Evolutionary conservation across 2,329 filamentous ascomycete genomes (phyloP).

Genomic region (Botryotinia convoluta): DNA sequence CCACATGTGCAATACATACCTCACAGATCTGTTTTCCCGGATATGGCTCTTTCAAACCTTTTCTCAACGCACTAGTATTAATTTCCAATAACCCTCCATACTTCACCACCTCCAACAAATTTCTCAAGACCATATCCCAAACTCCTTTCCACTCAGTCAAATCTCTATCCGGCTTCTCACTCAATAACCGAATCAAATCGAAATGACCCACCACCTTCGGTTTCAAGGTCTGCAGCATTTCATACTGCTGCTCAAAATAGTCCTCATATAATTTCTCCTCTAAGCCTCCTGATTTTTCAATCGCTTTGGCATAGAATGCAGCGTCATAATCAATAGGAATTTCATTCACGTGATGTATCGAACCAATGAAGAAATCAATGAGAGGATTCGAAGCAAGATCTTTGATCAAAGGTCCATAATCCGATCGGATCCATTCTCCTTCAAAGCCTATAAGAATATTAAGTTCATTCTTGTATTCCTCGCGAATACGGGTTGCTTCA

Average conservation of each 20-base stretch:
- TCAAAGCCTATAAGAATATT: slow-evolving; percentile 87
- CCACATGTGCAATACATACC: slow-evolving; percentile 27
- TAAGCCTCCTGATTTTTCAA: slow-evolving; percentile 47
- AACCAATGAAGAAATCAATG: slow-evolving; percentile 90
- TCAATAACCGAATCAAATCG: slow-evolving; percentile 82
- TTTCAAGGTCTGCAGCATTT: slow-evolving; percentile 70
- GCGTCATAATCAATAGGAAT: slow-evolving; percentile 87
- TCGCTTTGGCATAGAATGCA: slow-evolving; percentile 54
- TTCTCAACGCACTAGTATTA: slow-evolving; percentile 82
- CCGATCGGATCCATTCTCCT: slow-evolving; percentile 82
- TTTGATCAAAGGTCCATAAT: slow-evolving; percentile 56
- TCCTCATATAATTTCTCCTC: slow-evolving; percentile 74
- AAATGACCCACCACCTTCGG: slow-evolving; percentile 90
- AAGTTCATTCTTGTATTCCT: slow-evolving; percentile 68
- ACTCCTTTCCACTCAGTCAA: slow-evolving; percentile 58
- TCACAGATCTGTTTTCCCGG: slow-evolving; percentile 75
- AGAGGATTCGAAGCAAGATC: slow-evolving; percentile 56
- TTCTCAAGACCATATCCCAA: slow-evolving; percentile 72
- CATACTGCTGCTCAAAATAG: slow-evolving; percentile 85
- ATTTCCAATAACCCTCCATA: slow-evolving; percentile 86
- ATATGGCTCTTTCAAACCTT: slow-evolving; percentile 89
- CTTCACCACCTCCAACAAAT: slow-evolving; percentile 65
- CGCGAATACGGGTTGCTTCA: slow-evolving; percentile 72
- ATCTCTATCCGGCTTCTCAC: slow-evolving; percentile 62
- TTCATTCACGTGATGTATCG: slow-evolving; percentile 82